Percentiles rank a stretch among this genome's conserved stretches.
phyloP scores from a whole-genome alignment of 805 yeast species.

The Candida chilensis region DNA sequence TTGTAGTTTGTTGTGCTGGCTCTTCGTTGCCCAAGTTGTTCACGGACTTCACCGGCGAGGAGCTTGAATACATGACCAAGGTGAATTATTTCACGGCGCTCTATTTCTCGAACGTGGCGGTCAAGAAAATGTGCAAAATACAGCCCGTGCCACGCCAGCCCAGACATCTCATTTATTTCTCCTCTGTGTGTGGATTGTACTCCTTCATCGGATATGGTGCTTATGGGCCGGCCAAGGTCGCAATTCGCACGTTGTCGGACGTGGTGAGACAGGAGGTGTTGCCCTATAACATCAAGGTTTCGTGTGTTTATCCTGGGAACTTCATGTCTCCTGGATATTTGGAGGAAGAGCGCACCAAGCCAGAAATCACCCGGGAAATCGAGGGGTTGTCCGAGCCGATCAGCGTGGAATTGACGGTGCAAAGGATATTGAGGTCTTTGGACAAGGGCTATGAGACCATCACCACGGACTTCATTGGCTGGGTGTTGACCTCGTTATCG shows the following conservation, averaged over 20 bases:
- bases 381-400: slow-evolving; percentile 82
- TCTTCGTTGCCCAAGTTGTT: slow-evolving; percentile 74
- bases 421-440: slow-evolving; percentile 44
- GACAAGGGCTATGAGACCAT: slow-evolving; percentile 62
- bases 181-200: slow-evolving; percentile 75
- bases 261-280: slow-evolving; percentile 74
- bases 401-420: slow-evolving; percentile 57
- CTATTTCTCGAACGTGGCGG: slow-evolving; percentile 58
- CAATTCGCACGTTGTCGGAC: slow-evolving; percentile 67
- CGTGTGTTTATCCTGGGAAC: slow-evolving; percentile 82
- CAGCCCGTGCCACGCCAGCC: slow-evolving; percentile 4
- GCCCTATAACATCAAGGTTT: slow-evolving; percentile 59
- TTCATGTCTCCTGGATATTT: slow-evolving; percentile 81
- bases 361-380: slow-evolving; percentile 67
- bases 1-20: slow-evolving; percentile 83
- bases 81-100: slow-evolving; percentile 70
- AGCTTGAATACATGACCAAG: slow-evolving; percentile 51
- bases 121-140: slow-evolving; percentile 27
- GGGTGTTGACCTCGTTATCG: slow-evolving; percentile 61
- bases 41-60: slow-evolving; percentile 49
- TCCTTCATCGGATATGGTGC: slow-evolving; percentile 89
- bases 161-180: slow-evolving; percentile 52
- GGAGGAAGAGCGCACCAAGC: slow-evolving; percentile 78
- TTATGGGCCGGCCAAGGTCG: slow-evolving; percentile 86
- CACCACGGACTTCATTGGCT: slow-evolving; percentile 79